phyloP scores from a whole-genome alignment of 768 basidiomycete genomes.

The Pleurotus cornucopiae region DNA sequence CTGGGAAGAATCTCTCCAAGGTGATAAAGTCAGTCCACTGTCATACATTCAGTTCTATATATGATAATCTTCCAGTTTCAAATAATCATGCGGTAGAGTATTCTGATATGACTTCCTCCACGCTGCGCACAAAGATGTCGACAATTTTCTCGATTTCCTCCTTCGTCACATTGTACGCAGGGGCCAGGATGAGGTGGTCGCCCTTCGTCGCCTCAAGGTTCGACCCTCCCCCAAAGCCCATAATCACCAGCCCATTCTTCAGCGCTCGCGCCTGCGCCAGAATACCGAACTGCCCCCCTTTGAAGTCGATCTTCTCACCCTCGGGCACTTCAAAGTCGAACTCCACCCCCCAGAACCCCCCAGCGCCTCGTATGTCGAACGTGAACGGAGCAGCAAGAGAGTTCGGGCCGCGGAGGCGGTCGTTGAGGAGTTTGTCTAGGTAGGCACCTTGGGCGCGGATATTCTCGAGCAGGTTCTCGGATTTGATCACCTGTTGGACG shows the following conservation, averaged over 20 bases:
- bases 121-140: constrained; percentile 56
- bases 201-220: constrained; percentile 69
- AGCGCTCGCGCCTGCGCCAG: constrained; percentile 68
- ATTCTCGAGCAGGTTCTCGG: constrained; percentile 11
- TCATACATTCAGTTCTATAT: no score
- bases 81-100: background rate
- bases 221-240: constrained; percentile 72
- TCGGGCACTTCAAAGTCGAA: constrained; percentile 59
- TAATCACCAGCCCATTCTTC: constrained; percentile 61
- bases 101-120: constrained; percentile 58
- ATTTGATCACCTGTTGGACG: constrained; percentile 31
- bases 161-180: constrained; percentile 74
- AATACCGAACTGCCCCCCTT: constrained; percentile 56
- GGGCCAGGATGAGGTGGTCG: constrained; percentile 67
- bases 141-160: constrained; percentile 70
- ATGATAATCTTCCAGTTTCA: background rate
- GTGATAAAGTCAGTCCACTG: no score
- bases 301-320: constrained; percentile 42
- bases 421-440: constrained; percentile 44
- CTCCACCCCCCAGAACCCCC: constrained; percentile 82
- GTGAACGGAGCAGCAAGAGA: constrained; percentile 59
- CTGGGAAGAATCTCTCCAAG: no score
- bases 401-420: constrained; percentile 51
- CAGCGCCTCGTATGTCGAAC: constrained; percentile 81
- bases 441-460: constrained; percentile 3